A percentile compares a stretch with the other conserved stretches of the same genome.
These are phyloP conservation scores for Pseudogymnoascus sp. DNA, from an alignment of 2,329 filamentous ascomycete genomes.

Conservation along the genomic window DNA sequence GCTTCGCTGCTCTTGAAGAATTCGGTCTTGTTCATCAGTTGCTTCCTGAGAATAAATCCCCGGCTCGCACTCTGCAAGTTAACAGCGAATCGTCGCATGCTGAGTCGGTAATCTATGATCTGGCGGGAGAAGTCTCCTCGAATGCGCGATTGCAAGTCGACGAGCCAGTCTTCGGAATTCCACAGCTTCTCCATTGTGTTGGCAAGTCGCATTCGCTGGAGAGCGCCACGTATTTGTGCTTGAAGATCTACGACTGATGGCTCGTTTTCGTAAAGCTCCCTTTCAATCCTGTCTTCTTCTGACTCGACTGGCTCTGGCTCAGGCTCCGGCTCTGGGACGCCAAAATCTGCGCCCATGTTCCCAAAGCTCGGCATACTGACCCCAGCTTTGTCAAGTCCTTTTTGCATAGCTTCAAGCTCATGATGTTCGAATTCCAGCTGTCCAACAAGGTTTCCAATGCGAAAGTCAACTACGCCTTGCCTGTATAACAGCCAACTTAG, in stretches of 20 bases:
- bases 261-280: conserved; percentile 74
- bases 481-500: conserved; percentile 95
- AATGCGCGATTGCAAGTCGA: conserved; percentile 78
- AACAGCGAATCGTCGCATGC: conserved; percentile 74
- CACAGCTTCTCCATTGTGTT: conserved; percentile 81
- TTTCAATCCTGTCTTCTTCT: conserved; percentile 78
- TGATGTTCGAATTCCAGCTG: conserved; percentile 97
- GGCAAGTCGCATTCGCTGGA: conserved; percentile 68
- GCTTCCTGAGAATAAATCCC: conserved; percentile 63
- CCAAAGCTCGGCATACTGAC: conserved; percentile 96
- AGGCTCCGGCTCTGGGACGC: conserved; percentile 67
- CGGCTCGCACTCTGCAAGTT: conserved; percentile 71
- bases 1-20: conserved; percentile 63
- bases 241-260: conserved; percentile 69
- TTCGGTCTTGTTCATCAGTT: conserved; percentile 52
- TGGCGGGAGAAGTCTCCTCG: conserved; percentile 83
- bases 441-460: conserved; percentile 92
- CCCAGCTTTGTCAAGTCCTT: conserved; percentile 90
- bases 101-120: conserved; percentile 69
- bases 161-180: conserved; percentile 69
- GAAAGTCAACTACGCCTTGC: conserved; percentile 89
- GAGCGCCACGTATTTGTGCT: conserved; percentile 72
- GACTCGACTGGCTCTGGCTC: conserved; percentile 67
- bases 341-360: conserved; percentile 94
- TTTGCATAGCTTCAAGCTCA: conserved; percentile 93